Evolutionary conservation across 2,329 filamentous ascomycete species (phyloP).

Genomic region (Penicillium janthinellum): DNA sequence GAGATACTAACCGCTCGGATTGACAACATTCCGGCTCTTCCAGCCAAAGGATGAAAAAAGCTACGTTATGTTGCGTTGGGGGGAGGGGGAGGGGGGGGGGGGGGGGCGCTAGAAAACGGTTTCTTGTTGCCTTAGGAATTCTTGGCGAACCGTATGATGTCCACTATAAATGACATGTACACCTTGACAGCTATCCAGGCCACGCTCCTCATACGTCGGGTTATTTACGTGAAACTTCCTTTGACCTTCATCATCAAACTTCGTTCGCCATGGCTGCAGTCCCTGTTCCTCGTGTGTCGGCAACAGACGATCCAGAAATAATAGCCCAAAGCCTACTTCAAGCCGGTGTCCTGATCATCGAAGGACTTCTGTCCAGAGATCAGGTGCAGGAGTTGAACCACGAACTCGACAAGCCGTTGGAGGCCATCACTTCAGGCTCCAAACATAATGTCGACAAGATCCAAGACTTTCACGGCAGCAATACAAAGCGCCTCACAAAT

Average conservation of each 20-base stretch:
- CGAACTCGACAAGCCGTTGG: not conserved
- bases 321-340: not conserved
- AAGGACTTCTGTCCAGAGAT: not conserved
- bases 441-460: slow-evolving; percentile 1
- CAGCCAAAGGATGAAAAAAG: not conserved
- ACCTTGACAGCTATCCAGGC: not conserved
- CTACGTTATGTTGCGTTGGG: not conserved
- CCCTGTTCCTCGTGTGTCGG: not conserved
- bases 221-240: not conserved
- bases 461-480: not conserved
- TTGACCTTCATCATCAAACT: not conserved
- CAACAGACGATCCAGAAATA: not conserved
- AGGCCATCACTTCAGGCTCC: not conserved
- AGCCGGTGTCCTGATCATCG: not conserved
- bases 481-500: slow-evolving; percentile 9
- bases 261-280: not conserved
- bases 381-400: not conserved
- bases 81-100: not conserved
- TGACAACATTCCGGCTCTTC: not conserved
- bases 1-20: too few species aligned
- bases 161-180: not conserved
- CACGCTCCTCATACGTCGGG: not conserved
- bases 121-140: not conserved
- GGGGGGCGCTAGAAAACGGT: not conserved
- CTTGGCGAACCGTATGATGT: not conserved